phyloP scores from a whole-genome alignment of 192 early-diverging fungal species.

The Entomortierella chlamydospora region DNA sequence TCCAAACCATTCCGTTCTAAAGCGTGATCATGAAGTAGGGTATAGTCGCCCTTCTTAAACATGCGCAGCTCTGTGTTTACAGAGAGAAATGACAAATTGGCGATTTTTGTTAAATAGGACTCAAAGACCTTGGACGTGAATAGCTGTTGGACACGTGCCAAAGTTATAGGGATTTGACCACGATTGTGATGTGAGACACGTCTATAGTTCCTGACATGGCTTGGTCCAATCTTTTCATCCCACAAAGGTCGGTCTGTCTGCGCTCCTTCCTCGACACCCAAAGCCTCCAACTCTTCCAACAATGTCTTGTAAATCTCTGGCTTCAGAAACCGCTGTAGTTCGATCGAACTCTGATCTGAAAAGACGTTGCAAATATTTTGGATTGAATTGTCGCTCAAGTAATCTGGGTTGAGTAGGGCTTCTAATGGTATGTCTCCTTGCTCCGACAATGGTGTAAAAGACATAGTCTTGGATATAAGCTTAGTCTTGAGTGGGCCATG shows the following conservation, averaged over 20 bases:
- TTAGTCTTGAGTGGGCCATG: constrained; percentile 64
- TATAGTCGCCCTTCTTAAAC: constrained; percentile 70
- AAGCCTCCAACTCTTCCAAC: constrained; percentile 29
- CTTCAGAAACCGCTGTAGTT: constrained; percentile 54
- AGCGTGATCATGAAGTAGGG: constrained; percentile 69
- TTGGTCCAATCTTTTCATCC: constrained; percentile 55
- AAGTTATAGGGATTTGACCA: constrained; percentile 1
- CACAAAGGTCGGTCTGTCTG: constrained; percentile 5
- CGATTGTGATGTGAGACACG: constrained; percentile 38
- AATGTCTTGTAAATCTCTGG: constrained; percentile 46
- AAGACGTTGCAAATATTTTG: constrained; percentile 60
- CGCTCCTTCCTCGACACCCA: constrained; percentile 32
- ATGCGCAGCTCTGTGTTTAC: constrained; percentile 49
- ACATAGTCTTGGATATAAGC: constrained; percentile 47
- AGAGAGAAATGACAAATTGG: constrained; percentile 24
- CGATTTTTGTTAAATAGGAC: constrained; percentile 34
- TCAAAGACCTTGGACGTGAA: constrained; percentile 52
- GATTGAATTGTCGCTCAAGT: constrained; percentile 47
- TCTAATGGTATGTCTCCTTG: constrained; percentile 19
- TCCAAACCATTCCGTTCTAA: constrained; percentile 66
- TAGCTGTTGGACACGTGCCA: constrained; percentile 29
- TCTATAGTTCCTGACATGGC: constrained; percentile 63
- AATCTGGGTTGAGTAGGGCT: constrained; percentile 62
- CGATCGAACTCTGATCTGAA: constrained; percentile 52
- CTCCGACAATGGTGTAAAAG: constrained; percentile 5